These are phyloP conservation scores for Alternaria novae-zelandiae DNA, from an alignment of 2,329 filamentous ascomycete species.

Conservation along the genomic window DNA sequence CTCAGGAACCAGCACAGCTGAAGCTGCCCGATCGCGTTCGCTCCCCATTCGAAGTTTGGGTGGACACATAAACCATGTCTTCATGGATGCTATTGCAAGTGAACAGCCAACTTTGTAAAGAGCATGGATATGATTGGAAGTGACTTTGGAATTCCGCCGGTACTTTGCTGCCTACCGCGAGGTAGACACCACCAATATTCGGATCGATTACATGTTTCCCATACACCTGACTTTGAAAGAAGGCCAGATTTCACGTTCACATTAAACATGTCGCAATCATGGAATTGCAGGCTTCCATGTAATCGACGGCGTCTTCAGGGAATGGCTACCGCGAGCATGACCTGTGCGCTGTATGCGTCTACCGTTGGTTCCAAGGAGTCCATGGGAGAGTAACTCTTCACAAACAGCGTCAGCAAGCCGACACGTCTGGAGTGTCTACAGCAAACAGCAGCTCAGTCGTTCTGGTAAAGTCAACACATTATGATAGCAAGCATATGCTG, in stretches of 20 bases:
- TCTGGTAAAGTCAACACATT: not conserved
- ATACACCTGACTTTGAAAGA: not conserved
- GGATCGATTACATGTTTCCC: not conserved
- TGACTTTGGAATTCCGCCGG: not conserved
- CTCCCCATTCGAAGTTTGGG: not conserved
- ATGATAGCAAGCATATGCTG: not conserved
- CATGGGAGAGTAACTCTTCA: not conserved
- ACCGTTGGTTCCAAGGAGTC: not conserved
- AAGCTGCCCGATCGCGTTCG: not conserved
- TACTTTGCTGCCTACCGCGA: not conserved
- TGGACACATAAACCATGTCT: not conserved
- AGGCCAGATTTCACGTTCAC: not conserved
- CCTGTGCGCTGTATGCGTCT: not conserved
- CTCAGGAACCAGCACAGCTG: not conserved
- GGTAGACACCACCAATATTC: not conserved
- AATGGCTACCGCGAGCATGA: not conserved
- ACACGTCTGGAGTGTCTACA: not conserved
- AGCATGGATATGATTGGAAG: not conserved
- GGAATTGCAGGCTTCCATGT: not conserved
- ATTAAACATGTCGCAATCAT: not conserved
- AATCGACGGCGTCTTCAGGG: not conserved
- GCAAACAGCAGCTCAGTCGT: not conserved
- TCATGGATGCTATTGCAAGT: not conserved
- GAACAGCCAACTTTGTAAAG: not conserved
- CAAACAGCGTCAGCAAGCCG: not conserved